Evolutionary conservation across 2,329 filamentous ascomycete genomes (phyloP), one percentile per base, ranked within the genome.

Genomic region (Ophiostoma perfectum): DNA sequence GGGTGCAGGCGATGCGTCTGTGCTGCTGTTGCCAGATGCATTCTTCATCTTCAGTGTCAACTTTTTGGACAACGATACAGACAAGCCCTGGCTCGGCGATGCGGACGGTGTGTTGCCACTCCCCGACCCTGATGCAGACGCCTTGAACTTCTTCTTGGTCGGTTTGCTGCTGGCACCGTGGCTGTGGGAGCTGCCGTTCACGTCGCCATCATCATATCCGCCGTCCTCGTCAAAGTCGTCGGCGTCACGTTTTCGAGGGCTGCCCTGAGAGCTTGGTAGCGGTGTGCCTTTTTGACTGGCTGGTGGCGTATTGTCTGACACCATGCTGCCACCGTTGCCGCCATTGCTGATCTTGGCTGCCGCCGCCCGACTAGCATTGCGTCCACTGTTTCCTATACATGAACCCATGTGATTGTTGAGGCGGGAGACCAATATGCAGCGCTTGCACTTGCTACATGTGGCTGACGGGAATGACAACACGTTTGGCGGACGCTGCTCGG

Each of bases 351-450:
- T 85, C 78, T 88, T 88, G 72, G 86, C 83, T 9, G 86, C 84
- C 11, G 87, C 87, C 7, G 84, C 85, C 68, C 86, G 80, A 70
- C 86, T 87, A 14, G 86, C 86, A 72, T 85, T 87, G 45, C 87
- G 81, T 38, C 86, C 86, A 72, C 85, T 87, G 75, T 88, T 88
- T 60, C 86, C 86, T 70, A 89, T 89, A 75, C 86, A 88, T 18
- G 85, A 87, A 45, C 85, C 85, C 86, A 89, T 88, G 77, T 89
- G 87, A 71, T 88, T 88, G 76, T 88, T 88, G 71, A 89, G 78
- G 55, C 86, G 82, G 67, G 86, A 88, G 66, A 89, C 86, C 68
- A 88, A 81, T 66, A 89, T 86, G 75, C 86, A 88, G 39, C 85
- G 82, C 75, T 87, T 88, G 80, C 87, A 89, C 74, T 88, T 88